Evolutionary conservation across 257 asterid species (phyloP).

Genomic region (Primulina huaijiensis): DNA sequence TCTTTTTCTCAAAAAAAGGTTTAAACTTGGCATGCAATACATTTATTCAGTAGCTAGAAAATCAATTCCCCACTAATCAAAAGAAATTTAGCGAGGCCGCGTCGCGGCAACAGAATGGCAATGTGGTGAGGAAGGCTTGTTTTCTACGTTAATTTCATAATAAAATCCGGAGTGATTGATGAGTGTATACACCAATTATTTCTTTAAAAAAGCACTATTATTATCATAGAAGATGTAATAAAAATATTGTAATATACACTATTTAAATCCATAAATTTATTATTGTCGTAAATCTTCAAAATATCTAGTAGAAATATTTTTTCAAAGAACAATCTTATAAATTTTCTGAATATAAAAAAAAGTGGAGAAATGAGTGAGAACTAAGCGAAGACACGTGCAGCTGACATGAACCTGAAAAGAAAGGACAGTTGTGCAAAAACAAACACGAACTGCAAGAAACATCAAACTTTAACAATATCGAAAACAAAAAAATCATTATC

Average conservation of each 20-base stretch:
- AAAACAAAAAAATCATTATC: too few species aligned
- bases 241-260: too few species aligned
- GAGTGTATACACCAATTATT: too few species aligned
- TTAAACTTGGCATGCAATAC: not conserved
- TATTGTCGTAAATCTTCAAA: too few species aligned
- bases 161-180: too few species aligned
- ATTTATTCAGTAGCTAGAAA: conserved; percentile 1
- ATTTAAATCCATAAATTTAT: too few species aligned
- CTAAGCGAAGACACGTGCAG: not conserved
- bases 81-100: conserved; percentile 6
- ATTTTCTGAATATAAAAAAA: not conserved
- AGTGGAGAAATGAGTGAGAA: not conserved
- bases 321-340: too few species aligned
- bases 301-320: too few species aligned
- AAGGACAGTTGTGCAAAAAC: conserved; percentile 26
- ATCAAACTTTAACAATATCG: not conserved
- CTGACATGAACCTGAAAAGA: conserved; percentile 21
- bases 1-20: not conserved
- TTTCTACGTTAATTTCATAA: too few species aligned
- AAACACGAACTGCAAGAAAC: conserved; percentile 4
- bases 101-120: not conserved
- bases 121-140: too few species aligned
- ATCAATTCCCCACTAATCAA: not conserved
- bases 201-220: too few species aligned
- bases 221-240: too few species aligned